phyloP scores from a whole-genome alignment of 129 eudicot genomes.

The Saussurea involucrata region DNA sequence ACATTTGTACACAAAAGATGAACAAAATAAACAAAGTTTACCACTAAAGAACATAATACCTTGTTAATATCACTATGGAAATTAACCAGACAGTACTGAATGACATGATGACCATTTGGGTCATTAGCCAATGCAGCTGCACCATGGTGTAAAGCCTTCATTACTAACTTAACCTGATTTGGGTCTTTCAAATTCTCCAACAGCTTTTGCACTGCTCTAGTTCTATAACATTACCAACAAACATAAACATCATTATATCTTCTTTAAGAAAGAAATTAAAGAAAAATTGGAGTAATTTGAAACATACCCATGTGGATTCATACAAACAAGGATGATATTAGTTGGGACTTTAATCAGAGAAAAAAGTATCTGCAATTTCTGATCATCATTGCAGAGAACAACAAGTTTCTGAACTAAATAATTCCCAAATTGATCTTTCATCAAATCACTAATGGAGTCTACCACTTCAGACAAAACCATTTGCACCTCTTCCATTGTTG shows the following conservation, averaged over 20 bases:
- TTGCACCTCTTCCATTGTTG: slow-evolving; percentile 38
- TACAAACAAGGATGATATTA: slow-evolving; percentile 43
- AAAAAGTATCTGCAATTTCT: slow-evolving; percentile 46
- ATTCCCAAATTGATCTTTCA: slow-evolving; percentile 64
- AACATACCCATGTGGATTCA: slow-evolving; percentile 65
- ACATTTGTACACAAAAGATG: background rate
- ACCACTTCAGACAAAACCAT: slow-evolving; percentile 49
- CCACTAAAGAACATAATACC: slow-evolving; percentile 29
- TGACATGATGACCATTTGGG: slow-evolving; percentile 63
- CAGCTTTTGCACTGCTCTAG: slow-evolving; percentile 51
- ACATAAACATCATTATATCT: slow-evolving; percentile 1
- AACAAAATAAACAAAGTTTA: background rate
- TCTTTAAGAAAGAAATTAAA: background rate
- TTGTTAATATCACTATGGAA: slow-evolving; percentile 45
- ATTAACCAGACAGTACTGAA: slow-evolving; percentile 48
- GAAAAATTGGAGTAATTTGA: background rate
- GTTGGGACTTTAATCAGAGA: slow-evolving; percentile 35
- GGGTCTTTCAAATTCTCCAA: slow-evolving; percentile 47
- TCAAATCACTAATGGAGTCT: slow-evolving; percentile 35
- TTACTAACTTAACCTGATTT: slow-evolving; percentile 33
- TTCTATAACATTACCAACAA: slow-evolving; percentile 30
- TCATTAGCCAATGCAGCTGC: slow-evolving; percentile 49
- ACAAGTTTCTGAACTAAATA: slow-evolving; percentile 54
- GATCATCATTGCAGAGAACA: slow-evolving; percentile 47
- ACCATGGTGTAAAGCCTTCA: slow-evolving; percentile 47